phyloP scores from a whole-genome alignment of 495 filamentous ascomycete species.

The Hypoxylon rickii region DNA sequence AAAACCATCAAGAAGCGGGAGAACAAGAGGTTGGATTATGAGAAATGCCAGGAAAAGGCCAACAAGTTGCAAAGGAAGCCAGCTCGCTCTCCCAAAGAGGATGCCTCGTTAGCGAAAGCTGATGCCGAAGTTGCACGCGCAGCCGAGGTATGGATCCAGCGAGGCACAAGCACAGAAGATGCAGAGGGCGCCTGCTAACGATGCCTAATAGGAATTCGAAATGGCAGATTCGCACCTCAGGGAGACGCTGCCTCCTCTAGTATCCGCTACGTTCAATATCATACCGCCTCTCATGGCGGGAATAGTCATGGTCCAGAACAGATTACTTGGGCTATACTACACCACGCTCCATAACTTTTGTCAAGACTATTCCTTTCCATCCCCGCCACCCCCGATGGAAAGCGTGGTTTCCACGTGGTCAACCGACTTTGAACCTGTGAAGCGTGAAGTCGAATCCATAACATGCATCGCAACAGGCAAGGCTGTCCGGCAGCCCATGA shows the following conservation, averaged over 20 bases:
- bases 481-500: slow-evolving; percentile 67
- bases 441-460: slow-evolving; percentile 75
- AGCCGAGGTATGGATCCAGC: slow-evolving; percentile 58
- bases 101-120: slow-evolving; percentile 73
- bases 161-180: neutral
- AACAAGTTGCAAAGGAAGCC: slow-evolving; percentile 73
- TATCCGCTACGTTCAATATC: slow-evolving; percentile 74
- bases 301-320: slow-evolving; percentile 82
- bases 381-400: slow-evolving; percentile 73
- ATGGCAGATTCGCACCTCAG: slow-evolving; percentile 82
- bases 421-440: slow-evolving; percentile 63
- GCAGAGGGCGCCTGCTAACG: neutral
- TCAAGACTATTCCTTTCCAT: slow-evolving; percentile 69
- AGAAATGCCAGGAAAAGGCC: slow-evolving; percentile 75
- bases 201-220: slow-evolving; percentile 69
- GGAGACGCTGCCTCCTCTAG: slow-evolving; percentile 73
- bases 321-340: slow-evolving; percentile 82
- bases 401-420: slow-evolving; percentile 75
- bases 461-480: slow-evolving; percentile 73
- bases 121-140: slow-evolving; percentile 73
- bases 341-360: slow-evolving; percentile 81
- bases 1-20: slow-evolving; percentile 93
- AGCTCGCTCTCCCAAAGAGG: slow-evolving; percentile 76
- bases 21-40: slow-evolving; percentile 87
- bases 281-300: slow-evolving; percentile 75